phyloP scores from a whole-genome alignment of 2,329 filamentous ascomycete species.

The Hypocrella siamensis region DNA sequence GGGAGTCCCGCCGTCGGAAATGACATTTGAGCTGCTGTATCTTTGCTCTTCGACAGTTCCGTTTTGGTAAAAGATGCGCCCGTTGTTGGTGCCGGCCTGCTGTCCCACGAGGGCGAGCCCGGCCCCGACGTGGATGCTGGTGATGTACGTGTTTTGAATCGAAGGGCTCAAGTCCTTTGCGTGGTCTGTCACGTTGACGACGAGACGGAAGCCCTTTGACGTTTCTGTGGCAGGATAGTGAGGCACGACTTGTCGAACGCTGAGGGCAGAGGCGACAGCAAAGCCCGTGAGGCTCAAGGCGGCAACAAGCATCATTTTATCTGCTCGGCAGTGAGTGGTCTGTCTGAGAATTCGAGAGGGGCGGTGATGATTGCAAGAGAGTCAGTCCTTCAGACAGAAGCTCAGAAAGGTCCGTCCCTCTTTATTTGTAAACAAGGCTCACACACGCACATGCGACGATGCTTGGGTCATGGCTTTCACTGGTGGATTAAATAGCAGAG shows the following conservation, averaged over 20 bases:
- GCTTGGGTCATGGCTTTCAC: no score
- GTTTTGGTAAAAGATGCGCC: constrained; percentile 29
- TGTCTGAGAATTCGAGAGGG: no score
- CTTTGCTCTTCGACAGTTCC: constrained; percentile 21
- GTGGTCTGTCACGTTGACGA: constrained; percentile 25
- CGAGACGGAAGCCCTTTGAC: constrained; percentile 19
- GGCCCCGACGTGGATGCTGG: constrained; percentile 24
- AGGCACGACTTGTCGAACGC: constrained; percentile 1
- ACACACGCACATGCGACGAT: no score
- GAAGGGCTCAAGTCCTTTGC: constrained; percentile 18
- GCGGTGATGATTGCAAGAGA: no score
- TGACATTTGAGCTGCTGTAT: constrained; percentile 12
- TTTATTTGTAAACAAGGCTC: no score
- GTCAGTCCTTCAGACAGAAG: no score
- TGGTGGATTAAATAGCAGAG: no score
- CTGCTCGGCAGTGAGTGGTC: no score
- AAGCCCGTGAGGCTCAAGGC: constrained; percentile 7
- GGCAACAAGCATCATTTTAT: constrained; percentile 2
- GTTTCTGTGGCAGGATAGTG: constrained; percentile 5
- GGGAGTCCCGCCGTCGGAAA: constrained; percentile 23
- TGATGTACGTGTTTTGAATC: constrained; percentile 21
- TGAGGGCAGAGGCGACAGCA: constrained; percentile 8
- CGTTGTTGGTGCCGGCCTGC: constrained; percentile 10
- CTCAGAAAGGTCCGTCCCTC: no score
- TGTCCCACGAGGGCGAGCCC: constrained; percentile 22